Conservation (phyloP, 306 rosid genomes). For the Urtica urens region DNA sequence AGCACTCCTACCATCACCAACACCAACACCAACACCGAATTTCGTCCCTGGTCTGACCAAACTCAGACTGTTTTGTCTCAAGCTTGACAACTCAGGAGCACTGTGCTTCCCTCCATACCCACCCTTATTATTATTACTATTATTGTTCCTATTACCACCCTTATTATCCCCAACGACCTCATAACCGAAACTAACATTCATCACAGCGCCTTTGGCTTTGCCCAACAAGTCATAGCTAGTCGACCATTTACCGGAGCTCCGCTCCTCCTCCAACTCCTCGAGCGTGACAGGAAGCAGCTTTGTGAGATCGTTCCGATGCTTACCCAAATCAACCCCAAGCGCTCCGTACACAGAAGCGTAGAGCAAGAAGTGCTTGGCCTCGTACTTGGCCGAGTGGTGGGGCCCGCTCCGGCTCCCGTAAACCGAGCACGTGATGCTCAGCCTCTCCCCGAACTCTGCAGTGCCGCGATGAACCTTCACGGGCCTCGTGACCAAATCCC, state of each 20-base stretch:
- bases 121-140: conserved; percentile 23
- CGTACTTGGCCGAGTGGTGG: conserved; percentile 74
- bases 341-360: conserved; percentile 52
- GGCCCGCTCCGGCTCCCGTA: conserved; percentile 72
- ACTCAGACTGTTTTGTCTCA: conserved; percentile 25
- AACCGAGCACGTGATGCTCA: conserved; percentile 55
- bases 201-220: conserved; percentile 54
- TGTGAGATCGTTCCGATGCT: conserved; percentile 76
- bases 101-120: conserved; percentile 23
- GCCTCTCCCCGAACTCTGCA: conserved; percentile 54
- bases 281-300: conserved; percentile 78
- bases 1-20: conserved; percentile 35
- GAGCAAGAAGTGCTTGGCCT: conserved; percentile 64
- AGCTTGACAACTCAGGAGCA: conserved; percentile 19
- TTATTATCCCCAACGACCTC: conserved; percentile 39
- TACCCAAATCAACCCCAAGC: conserved; percentile 70
- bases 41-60: conserved; percentile 20
- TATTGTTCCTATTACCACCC: too few species aligned
- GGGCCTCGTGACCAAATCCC: conserved; percentile 49
- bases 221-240: conserved; percentile 72
- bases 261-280: conserved; percentile 80
- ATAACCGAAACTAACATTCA: conserved; percentile 89
- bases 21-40: conserved; percentile 34
- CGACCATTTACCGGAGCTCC: conserved; percentile 69
- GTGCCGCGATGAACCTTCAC: conserved; percentile 46